Base-by-base conservation (phyloP, 805 yeast genomes). In the Cyberlindnera xishuangbannaensis region DNA sequence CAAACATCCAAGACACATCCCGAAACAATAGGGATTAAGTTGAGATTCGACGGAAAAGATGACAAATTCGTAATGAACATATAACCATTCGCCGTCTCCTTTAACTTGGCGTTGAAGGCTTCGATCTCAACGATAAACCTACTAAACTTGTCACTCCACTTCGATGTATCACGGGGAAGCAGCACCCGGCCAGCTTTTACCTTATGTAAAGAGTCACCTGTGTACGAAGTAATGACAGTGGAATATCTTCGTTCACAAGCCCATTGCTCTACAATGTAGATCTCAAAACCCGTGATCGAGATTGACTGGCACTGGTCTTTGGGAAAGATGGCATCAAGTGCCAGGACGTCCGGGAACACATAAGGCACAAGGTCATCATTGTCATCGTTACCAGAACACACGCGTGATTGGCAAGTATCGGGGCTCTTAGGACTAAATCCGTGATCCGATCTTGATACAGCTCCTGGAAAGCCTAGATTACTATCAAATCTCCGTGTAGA, bases 201-300 rank as follows among this genome's bases (percentile, higher is more conserved):
- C 18, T 60, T 59, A 45, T 86, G 83, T n/a, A 65, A 64, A 5
- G 73, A 52, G 50, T 86, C 83, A 3, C 98, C 98, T 0, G 97
- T 90, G 56, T 73, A 92, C 1, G 90, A 75, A 1, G 92, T 76
- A 13, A 90, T 78, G 5, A 83, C 67, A 1, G 81, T 68, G 17
- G 83, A 77, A 10, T 76, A 61, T 26, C 71, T 65, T 28, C 97
- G 65, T 38, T 78, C 78, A 21, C 81, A 69, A 3, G 83, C 80
- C 98, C 98, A 92, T 56, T 90, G 97, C 55, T 92, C 97, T 9
- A 90, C 95, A 24, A 92, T 66, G 55, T 92, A 92, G 12, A 83
- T 72, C 57, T 92, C 97, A 53, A 82, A 86, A 2, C 98, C 97
- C 2, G 64, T 48, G 16, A 81, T 64, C 8, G 58, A 60, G 5